Base-by-base conservation (phyloP, 2,329 filamentous ascomycete species). In the Neoarthrinium moseri region DNA sequence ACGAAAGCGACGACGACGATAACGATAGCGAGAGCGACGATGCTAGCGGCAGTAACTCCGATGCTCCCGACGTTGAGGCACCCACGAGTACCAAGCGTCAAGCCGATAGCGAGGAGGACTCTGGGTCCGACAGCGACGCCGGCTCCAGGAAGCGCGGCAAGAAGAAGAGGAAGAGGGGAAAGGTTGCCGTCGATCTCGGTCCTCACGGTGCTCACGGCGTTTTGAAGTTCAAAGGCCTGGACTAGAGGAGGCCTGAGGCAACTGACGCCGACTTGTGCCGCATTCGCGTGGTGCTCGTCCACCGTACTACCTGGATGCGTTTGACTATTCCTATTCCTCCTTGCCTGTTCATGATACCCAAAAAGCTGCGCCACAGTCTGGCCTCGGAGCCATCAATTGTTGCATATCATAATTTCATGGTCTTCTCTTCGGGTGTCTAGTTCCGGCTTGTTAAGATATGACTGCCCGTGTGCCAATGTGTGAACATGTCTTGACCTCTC, bases 141-240 rank as follows among this genome's bases (percentile, higher is more conserved):
- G 70, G 74, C 34, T 62, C 56, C 29, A 51, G 64, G 21, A 70
- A 67, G 55, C 62, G 65, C 45, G 63, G 67, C 48, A 73, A 67
- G 62, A 75, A 71, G 60, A 77, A 70, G 59, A 65, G 63, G 42
- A 71, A 68, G 52, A 75, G 73, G 57, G 59, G 61, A 4, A 69
- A 72, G 50, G 65, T 43, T 4, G 54, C 55, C 35, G 65, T 51
- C 43, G 72, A 72, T 41, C 61, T 78, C 5, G 75, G 74, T 3
- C 71, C 73, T 11, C 72, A 71, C 63, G 75, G 75, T 17, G 72
- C 73, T 3, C 74, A 78, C 35, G 75, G 75, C 39, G 66, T 78
- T n/a, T 56, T 77, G 51, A 71, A 69, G 5, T 77, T 78, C 48
- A 69, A 73, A 11, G 73, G 69, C 6, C 47, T 78, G 52, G 73